Percentiles rank a stretch among this genome's conserved stretches.
Conservation (phyloP, 495 filamentous ascomycete genomes). For the Lentithecium fluviatile region DNA sequence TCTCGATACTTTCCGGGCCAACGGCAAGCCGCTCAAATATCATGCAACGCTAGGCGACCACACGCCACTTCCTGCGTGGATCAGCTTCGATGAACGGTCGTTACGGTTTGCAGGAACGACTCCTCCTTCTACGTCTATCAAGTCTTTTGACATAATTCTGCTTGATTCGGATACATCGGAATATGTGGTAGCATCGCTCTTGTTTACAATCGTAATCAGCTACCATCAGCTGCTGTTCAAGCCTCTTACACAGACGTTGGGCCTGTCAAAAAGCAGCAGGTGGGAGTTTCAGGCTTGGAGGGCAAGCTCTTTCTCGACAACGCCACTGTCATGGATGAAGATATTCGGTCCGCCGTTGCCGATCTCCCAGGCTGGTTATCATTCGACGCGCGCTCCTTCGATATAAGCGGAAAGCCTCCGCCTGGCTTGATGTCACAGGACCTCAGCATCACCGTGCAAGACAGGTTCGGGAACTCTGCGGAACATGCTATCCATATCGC, state of each 20-base stretch:
- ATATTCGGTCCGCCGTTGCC: slow-evolving; percentile 52
- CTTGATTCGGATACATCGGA: slow-evolving; percentile 79
- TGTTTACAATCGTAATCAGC: slow-evolving; percentile 69
- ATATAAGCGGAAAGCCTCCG: slow-evolving; percentile 64
- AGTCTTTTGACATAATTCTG: slow-evolving; percentile 69
- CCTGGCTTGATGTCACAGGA: slow-evolving; percentile 55
- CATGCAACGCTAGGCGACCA: slow-evolving; percentile 76
- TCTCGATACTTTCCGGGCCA: slow-evolving; percentile 35
- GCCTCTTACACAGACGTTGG: slow-evolving; percentile 18
- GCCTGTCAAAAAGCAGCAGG: slow-evolving; percentile 45
- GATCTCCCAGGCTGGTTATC: slow-evolving; percentile 67
- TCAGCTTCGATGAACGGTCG: slow-evolving; percentile 63
- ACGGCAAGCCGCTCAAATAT: slow-evolving; percentile 48
- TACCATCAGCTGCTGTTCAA: slow-evolving; percentile 48
- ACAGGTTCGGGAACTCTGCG: slow-evolving; percentile 63
- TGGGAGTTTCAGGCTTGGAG: slow-evolving; percentile 57
- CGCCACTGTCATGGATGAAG: slow-evolving; percentile 46
- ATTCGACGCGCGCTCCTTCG: slow-evolving; percentile 62
- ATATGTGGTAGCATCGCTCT: slow-evolving; percentile 64
- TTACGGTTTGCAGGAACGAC: slow-evolving; percentile 75
- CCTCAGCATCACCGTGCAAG: slow-evolving; percentile 63
- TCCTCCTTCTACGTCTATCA: slow-evolving; percentile 64
- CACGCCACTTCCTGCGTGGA: slow-evolving; percentile 84
- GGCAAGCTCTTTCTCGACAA: slow-evolving; percentile 63
- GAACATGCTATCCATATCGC: slow-evolving; percentile 62